These are phyloP conservation scores for Debaryomyces castellii DNA, from an alignment of 805 yeast genomes.

Conservation along the genomic window DNA sequence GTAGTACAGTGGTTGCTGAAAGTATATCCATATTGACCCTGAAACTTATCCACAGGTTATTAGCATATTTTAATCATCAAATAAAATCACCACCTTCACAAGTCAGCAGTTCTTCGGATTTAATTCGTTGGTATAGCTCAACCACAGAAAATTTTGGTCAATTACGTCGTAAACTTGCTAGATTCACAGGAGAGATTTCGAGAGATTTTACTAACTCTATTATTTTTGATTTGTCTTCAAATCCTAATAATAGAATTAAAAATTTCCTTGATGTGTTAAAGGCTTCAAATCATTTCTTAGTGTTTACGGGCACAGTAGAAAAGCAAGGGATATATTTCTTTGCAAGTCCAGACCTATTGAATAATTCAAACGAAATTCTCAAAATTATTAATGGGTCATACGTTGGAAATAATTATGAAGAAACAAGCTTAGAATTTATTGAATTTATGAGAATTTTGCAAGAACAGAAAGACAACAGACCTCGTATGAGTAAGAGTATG, in stretches of 20 bases:
- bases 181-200: constrained; percentile 69
- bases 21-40: constrained; percentile 67
- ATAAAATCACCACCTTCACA: constrained; percentile 56
- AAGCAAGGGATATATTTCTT: constrained; percentile 76
- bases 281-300: constrained; percentile 70
- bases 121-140: constrained; percentile 63
- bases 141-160: constrained; percentile 72
- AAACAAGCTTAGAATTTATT: constrained; percentile 24
- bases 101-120: constrained; percentile 31
- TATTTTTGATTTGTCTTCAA: constrained; percentile 50
- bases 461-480: constrained; percentile 9
- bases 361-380: constrained; percentile 37
- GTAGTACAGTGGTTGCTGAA: constrained; percentile 77
- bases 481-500: constrained; percentile 9
- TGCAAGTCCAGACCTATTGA: constrained; percentile 61
- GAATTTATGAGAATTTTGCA: constrained; percentile 19
- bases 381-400: constrained; percentile 39
- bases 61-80: constrained; percentile 71
- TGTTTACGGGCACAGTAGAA: constrained; percentile 71
- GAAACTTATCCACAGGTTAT: constrained; percentile 65
- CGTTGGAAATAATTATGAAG: constrained; percentile 35
- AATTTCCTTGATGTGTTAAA: constrained; percentile 56
- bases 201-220: constrained; percentile 73
- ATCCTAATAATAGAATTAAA: constrained; percentile 46
- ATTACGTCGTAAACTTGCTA: constrained; percentile 74